Conservation (phyloP, 441 rosid species). For the Geranium incanum region DNA sequence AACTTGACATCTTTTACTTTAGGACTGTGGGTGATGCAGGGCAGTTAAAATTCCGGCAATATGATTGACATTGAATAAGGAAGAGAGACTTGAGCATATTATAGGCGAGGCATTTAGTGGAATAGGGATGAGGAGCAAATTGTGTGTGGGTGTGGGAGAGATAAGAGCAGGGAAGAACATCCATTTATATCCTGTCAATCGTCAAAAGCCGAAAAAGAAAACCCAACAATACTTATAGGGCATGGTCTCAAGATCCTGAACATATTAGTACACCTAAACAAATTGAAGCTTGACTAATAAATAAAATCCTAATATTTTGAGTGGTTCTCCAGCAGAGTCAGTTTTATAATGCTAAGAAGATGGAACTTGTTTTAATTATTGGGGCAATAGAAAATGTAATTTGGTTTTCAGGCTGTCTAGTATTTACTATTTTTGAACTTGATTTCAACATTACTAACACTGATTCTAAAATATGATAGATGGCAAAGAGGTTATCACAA, state of each 20-base stretch:
- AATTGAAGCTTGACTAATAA: not conserved
- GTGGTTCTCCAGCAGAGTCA: not conserved
- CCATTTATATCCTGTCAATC: not conserved
- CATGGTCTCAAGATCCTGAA: not conserved
- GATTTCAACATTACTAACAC: constrained; percentile 13
- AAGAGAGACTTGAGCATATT: not conserved
- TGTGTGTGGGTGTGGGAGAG: not conserved
- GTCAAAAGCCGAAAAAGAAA: not conserved
- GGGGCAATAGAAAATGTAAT: not conserved
- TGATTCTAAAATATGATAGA: constrained; percentile 39
- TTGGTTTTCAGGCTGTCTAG: not conserved
- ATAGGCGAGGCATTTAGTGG: not conserved
- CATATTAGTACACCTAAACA: not conserved
- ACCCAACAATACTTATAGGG: not conserved
- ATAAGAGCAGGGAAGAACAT: not conserved
- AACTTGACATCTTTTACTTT: not conserved
- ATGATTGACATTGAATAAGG: not conserved
- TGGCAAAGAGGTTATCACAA: constrained; percentile 89
- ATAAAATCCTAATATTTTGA: not conserved
- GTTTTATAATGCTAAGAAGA: not conserved
- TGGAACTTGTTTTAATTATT: not conserved
- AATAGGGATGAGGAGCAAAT: not conserved
- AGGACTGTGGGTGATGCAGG: not conserved
- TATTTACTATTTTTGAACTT: not conserved
- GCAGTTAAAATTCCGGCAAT: not conserved